A percentile compares a stretch with the other conserved stretches of the same genome.
These are phyloP conservation scores for Boletus sensibilis DNA, from an alignment of 768 basidiomycete species.

Conservation along the genomic window DNA sequence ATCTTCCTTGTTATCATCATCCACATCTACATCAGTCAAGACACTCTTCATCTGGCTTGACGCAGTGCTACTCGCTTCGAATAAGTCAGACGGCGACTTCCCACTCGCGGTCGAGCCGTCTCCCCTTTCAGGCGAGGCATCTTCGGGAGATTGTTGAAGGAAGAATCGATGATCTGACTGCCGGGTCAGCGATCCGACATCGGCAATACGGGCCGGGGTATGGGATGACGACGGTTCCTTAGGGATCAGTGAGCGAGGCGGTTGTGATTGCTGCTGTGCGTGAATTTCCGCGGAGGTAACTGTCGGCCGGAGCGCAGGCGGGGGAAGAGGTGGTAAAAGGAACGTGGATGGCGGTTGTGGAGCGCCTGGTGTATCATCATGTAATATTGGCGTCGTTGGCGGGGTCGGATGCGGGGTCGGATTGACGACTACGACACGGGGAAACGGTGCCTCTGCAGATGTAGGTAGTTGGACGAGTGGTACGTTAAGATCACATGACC, in stretches of 20 bases:
- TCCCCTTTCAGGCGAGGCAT: constrained; percentile 37
- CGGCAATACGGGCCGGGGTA: constrained; percentile 9
- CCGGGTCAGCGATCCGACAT: constrained; percentile 33
- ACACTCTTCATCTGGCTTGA: constrained; percentile 32
- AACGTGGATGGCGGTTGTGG: constrained; percentile 28
- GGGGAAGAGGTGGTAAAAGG: constrained; percentile 33
- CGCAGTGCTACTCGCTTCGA: constrained; percentile 36
- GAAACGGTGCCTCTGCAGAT: constrained; percentile 35
- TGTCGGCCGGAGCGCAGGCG: constrained; percentile 18
- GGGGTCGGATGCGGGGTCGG: constrained; percentile 81
- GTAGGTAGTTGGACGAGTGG: constrained; percentile 32
- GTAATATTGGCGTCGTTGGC: constrained; percentile 60
- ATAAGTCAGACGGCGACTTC: constrained; percentile 33
- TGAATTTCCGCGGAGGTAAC: neutral
- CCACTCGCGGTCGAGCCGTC: constrained; percentile 33
- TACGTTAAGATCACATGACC: constrained; percentile 16
- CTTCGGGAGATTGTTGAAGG: constrained; percentile 44
- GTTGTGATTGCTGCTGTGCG: constrained; percentile 19
- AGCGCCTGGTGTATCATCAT: constrained; percentile 19
- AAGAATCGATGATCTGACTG: constrained; percentile 44
- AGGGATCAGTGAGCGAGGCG: constrained; percentile 10
- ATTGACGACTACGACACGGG: constrained; percentile 66
- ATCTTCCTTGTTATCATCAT: constrained; percentile 18
- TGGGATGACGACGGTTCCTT: constrained; percentile 2
- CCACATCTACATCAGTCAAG: constrained; percentile 20